phyloP scores from a whole-genome alignment of 768 basidiomycete genomes.

The Arthromyces matolae region DNA sequence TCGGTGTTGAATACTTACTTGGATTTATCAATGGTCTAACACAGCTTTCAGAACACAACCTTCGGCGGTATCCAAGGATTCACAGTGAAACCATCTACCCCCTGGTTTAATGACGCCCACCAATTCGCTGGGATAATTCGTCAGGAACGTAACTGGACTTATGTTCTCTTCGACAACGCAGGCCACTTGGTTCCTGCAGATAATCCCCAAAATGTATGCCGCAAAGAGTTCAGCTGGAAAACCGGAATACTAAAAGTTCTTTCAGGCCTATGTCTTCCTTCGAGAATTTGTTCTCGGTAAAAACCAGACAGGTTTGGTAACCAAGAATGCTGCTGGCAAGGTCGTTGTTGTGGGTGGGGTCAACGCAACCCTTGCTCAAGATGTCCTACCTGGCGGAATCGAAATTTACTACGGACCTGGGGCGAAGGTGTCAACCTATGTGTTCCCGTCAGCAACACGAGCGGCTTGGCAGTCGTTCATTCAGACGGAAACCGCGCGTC shows the following conservation, averaged over 20 bases:
- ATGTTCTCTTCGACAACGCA: slow-evolving; percentile 38
- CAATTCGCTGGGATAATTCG: slow-evolving; percentile 66
- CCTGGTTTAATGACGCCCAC: slow-evolving; percentile 59
- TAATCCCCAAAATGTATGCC: slow-evolving; percentile 35
- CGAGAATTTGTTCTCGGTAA: slow-evolving; percentile 67
- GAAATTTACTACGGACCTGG: slow-evolving; percentile 55
- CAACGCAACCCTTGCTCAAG: slow-evolving; percentile 38
- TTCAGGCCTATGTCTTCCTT: slow-evolving; percentile 56
- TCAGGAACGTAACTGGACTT: slow-evolving; percentile 70
- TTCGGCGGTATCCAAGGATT: slow-evolving; percentile 79
- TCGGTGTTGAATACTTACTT: background rate
- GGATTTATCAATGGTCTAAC: slow-evolving; percentile 2
- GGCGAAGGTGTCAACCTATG: slow-evolving; percentile 47
- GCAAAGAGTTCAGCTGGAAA: no score
- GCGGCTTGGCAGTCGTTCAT: slow-evolving; percentile 55
- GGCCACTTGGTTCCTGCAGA: slow-evolving; percentile 39
- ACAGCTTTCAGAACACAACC: slow-evolving; percentile 57
- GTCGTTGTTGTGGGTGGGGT: slow-evolving; percentile 46
- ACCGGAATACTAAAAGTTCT: slow-evolving; percentile 3
- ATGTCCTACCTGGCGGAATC: slow-evolving; percentile 49
- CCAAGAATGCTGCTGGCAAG: slow-evolving; percentile 23
- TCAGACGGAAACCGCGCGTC: slow-evolving; percentile 32
- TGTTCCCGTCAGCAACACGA: slow-evolving; percentile 52
- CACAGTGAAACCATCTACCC: slow-evolving; percentile 61
- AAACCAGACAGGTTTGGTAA: slow-evolving; percentile 57